Evolutionary conservation across 306 rosid genomes (phyloP).

Genomic region (Pterocarpus santalinus): DNA sequence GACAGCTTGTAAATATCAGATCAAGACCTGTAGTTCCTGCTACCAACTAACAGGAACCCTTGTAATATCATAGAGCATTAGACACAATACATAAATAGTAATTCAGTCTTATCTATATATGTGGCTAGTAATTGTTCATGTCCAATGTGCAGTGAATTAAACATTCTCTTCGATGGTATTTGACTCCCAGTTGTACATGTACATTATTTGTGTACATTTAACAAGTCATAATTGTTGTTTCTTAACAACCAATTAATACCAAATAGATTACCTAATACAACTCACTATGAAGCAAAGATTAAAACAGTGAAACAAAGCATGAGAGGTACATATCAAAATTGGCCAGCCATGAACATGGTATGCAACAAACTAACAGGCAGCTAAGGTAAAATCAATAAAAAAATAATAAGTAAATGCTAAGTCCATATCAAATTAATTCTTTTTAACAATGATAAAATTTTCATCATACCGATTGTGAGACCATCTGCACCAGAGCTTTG

Average conservation of each 20-base stretch:
- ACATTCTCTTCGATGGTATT: background rate
- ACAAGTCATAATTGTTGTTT: background rate
- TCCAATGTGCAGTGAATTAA: background rate
- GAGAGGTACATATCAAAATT: conserved; percentile 32
- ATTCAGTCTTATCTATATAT: background rate
- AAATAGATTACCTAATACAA: conserved; percentile 13
- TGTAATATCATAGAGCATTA: too few relatives aligned
- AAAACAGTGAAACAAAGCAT: conserved; percentile 4
- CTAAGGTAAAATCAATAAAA: background rate
- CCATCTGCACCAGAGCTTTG: conserved; percentile 61
- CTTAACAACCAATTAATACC: conserved; percentile 6
- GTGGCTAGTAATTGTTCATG: background rate
- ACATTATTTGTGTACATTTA: conserved; percentile 2
- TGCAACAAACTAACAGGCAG: conserved; percentile 14
- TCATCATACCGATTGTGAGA: conserved; percentile 74
- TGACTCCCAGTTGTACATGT: background rate
- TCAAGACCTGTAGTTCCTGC: conserved; percentile 25
- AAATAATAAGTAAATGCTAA: background rate
- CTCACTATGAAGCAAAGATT: conserved; percentile 13
- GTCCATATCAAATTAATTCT: conserved; percentile 33
- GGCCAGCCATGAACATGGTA: conserved; percentile 9
- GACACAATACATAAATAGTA: background rate
- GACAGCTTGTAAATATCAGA: conserved; percentile 18
- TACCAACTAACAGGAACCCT: background rate
- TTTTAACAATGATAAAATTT: conserved; percentile 21